These are phyloP conservation scores for Trypanosoma mega DNA, from an alignment of 208 protist species.

Conservation along the genomic window DNA sequence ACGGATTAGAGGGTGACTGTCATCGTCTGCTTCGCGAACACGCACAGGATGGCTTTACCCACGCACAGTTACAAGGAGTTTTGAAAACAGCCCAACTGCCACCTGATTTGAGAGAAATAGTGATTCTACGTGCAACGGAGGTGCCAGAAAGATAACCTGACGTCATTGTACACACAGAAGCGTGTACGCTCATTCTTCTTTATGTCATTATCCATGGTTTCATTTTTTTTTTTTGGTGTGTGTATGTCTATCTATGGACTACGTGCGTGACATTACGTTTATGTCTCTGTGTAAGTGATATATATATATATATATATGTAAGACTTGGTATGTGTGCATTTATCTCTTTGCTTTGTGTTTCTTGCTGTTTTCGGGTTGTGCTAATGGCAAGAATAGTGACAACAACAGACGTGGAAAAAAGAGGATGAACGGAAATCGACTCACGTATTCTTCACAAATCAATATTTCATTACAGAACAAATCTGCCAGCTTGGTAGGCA, in stretches of 20 bases:
- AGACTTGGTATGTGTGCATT: neutral
- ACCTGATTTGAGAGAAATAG: conserved; percentile 14
- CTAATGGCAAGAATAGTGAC: neutral
- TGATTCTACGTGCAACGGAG: conserved; percentile 11
- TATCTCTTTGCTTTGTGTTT: neutral
- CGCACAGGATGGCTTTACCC: conserved; percentile 38
- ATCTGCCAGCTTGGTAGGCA: too few species aligned
- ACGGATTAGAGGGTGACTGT: conserved; percentile 25
- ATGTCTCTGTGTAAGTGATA: neutral
- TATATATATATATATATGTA: conserved; percentile 9
- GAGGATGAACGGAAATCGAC: too few species aligned
- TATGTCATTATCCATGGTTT: too few species aligned
- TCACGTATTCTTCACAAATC: too few species aligned
- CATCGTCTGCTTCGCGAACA: conserved; percentile 27
- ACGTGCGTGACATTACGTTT: too few species aligned
- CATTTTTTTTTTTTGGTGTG: conserved; percentile 3
- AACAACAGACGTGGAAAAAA: neutral
- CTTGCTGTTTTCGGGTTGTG: too few species aligned
- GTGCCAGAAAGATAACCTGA: conserved; percentile 19
- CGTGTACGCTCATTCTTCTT: neutral
- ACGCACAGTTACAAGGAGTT: conserved; percentile 31
- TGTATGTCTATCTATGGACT: too few species aligned
- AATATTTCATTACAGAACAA: too few species aligned
- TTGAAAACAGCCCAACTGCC: conserved; percentile 13
- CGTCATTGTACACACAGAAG: neutral